Base-by-base conservation (phyloP, 2,329 filamentous ascomycete species). In the Chaetomium sp. region DNA sequence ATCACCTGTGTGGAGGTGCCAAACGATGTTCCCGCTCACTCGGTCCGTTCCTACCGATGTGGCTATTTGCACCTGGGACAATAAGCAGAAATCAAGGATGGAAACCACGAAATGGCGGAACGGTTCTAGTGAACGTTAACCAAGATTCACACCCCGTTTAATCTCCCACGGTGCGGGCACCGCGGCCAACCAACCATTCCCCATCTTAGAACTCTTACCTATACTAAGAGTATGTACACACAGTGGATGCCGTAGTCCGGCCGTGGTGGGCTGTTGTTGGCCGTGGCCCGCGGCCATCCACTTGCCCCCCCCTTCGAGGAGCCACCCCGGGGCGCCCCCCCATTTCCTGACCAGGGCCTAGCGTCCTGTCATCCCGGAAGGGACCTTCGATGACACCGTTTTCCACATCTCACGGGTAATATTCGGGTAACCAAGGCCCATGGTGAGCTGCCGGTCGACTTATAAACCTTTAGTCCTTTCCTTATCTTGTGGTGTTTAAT, bases 1-100 rank as follows among this genome's bases (percentile, higher is more conserved):
- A 51, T 45, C 56, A 55, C 52, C 53, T 60, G 55, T 27, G 19
- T 27, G 19, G 19, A 27, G 55, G 49, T 47, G 53, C 43, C 53
- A 54, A 49, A 56, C 53, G 32, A 58, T 61, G 44, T 60, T 59
- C 59, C 66, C 69, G 71, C 71, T 67, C 68, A 63, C 59, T 66
- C 72, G 72, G 72, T 71, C 72, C 72, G 72, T 66, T 62, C 67
- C 65, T 70, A 68, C 72, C 72, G 72, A 69, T 61, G 62, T 72
- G 68, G 64, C 68, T 66, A 67, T 69, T 67, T 67, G 53, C 62
- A 62, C 65, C 64, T 63, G 58, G 65, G 63, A 61, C 61, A 66
- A 66, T 66, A 65, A 65, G 65, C 65, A 5, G 58, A 54, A 40
- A 59, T 59, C 60, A 62, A 49, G 41, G 52, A 62, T 45, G 43